phyloP scores from a whole-genome alignment of 2,329 filamentous ascomycete species.

The Penicillium sp. region DNA sequence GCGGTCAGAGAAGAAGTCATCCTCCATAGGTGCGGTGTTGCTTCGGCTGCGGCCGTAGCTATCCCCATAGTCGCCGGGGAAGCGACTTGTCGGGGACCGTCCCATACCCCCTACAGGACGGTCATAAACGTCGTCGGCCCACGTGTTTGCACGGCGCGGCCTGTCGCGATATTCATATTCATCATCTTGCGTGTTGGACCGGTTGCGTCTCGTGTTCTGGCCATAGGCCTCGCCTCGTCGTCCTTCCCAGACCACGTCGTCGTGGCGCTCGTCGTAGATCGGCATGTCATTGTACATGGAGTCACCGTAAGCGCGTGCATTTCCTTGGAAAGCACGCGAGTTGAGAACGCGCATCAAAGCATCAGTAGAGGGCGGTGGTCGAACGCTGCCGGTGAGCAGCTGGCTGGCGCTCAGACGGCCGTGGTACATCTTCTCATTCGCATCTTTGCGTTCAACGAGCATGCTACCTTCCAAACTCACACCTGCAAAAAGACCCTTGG shows the following conservation, averaged over 20 bases:
- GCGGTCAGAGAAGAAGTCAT: constrained; percentile 52
- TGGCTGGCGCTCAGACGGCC: constrained; percentile 73
- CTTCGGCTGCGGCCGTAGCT: constrained; percentile 31
- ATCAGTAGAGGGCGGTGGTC: constrained; percentile 73
- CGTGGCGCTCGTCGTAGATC: constrained; percentile 76
- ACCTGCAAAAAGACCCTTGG: constrained; percentile 92
- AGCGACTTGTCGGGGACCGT: constrained; percentile 34
- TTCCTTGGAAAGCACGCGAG: constrained; percentile 74
- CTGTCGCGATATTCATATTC: constrained; percentile 55
- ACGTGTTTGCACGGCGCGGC: constrained; percentile 45
- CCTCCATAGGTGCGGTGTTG: constrained; percentile 37
- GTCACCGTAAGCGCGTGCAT: constrained; percentile 50
- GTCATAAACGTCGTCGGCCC: constrained; percentile 48
- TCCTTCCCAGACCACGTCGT: constrained; percentile 80
- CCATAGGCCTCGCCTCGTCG: constrained; percentile 65
- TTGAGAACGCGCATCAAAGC: constrained; percentile 81
- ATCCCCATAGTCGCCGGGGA: constrained; percentile 27
- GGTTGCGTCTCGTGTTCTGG: constrained; percentile 56
- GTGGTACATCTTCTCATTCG: constrained; percentile 94
- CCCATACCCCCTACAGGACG: constrained; percentile 32
- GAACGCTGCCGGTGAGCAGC: constrained; percentile 71
- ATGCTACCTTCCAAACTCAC: constrained; percentile 90
- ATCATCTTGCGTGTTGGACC: constrained; percentile 50
- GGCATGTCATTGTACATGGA: constrained; percentile 90
- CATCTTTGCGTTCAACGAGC: constrained; percentile 89